phyloP scores from a whole-genome alignment of 2,329 filamentous ascomycete species.

The Diaporthe vaccinii region DNA sequence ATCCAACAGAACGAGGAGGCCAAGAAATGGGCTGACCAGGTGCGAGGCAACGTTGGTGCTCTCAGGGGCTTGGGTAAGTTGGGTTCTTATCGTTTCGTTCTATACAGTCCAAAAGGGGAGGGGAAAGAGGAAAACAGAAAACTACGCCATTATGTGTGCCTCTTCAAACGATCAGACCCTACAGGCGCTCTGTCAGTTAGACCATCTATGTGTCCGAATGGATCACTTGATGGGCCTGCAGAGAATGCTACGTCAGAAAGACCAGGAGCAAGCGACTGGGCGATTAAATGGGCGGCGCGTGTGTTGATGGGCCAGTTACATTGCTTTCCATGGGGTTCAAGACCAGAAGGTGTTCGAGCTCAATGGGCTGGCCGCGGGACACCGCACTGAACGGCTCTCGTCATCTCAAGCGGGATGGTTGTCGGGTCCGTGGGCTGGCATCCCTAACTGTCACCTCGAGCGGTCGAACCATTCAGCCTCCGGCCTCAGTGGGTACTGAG shows the following conservation, averaged over 20 bases:
- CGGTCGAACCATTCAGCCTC: neutral
- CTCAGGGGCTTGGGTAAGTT: constrained; percentile 80
- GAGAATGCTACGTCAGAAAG: neutral
- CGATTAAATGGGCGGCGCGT: neutral
- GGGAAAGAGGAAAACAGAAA: neutral
- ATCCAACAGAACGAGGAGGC: constrained; percentile 97
- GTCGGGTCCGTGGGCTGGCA: neutral
- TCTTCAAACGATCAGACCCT: neutral
- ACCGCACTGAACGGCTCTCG: neutral
- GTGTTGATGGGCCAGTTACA: neutral
- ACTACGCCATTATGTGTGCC: neutral
- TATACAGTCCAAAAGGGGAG: neutral
- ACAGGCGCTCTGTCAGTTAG: neutral
- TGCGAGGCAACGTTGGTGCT: constrained; percentile 87
- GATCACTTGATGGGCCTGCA: neutral
- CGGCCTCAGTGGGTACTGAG: constrained; percentile 2
- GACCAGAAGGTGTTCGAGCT: neutral
- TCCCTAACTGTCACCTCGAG: neutral
- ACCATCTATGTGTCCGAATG: neutral
- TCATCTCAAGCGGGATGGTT: constrained; percentile 11
- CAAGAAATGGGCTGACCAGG: constrained; percentile 94
- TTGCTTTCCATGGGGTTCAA: neutral
- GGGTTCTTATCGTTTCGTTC: neutral
- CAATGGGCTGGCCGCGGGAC: neutral
- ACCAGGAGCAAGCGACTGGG: neutral